A percentile compares a stretch with the other conserved stretches of the same genome.
Evolutionary conservation across 768 basidiomycete genomes (phyloP).

Genomic region (Trametes meyenii): DNA sequence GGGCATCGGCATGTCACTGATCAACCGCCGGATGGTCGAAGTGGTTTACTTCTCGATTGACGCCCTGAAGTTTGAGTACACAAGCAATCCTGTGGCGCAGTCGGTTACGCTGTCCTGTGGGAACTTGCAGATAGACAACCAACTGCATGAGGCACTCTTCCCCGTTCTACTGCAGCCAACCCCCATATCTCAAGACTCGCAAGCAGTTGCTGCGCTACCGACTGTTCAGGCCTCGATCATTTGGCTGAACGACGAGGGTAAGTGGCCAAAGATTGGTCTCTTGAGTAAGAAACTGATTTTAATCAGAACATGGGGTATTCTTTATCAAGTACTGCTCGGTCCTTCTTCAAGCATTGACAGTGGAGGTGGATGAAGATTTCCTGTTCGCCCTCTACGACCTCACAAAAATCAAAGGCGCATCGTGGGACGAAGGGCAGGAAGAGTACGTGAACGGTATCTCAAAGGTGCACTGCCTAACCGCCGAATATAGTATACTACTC

Average conservation of each 20-base stretch:
- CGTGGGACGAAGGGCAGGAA: conserved; percentile 78
- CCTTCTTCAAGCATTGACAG: conserved; percentile 88
- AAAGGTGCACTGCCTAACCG: conserved; percentile 6
- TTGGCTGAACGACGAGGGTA: conserved; percentile 93
- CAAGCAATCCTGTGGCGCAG: conserved; percentile 76
- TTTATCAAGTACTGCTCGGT: conserved; percentile 98
- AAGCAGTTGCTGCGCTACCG: conserved; percentile 79
- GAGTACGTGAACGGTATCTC: conserved; percentile 55
- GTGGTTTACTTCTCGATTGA: conserved; percentile 86
- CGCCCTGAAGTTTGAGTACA: conserved; percentile 82
- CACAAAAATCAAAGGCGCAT: conserved; percentile 85
- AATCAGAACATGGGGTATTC: conserved; percentile 91
- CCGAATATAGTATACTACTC: conserved; percentile 62
- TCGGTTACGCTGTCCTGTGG: conserved; percentile 80
- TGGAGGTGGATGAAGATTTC: conserved; percentile 98
- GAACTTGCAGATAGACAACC: conserved; percentile 95
- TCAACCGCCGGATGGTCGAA: conserved; percentile 87
- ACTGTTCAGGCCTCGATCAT: conserved; percentile 87
- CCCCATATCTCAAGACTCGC: conserved; percentile 75
- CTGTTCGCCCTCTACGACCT: conserved; percentile 91
- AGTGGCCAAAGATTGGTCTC: conserved; percentile 11
- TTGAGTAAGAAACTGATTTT: background rate
- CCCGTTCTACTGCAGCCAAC: conserved; percentile 96
- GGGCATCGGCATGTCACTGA: conserved; percentile 89
- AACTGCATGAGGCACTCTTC: conserved; percentile 93